These are phyloP conservation scores for Eurotiales sp. DNA, from an alignment of 2,329 filamentous ascomycete genomes.

Conservation along the genomic window DNA sequence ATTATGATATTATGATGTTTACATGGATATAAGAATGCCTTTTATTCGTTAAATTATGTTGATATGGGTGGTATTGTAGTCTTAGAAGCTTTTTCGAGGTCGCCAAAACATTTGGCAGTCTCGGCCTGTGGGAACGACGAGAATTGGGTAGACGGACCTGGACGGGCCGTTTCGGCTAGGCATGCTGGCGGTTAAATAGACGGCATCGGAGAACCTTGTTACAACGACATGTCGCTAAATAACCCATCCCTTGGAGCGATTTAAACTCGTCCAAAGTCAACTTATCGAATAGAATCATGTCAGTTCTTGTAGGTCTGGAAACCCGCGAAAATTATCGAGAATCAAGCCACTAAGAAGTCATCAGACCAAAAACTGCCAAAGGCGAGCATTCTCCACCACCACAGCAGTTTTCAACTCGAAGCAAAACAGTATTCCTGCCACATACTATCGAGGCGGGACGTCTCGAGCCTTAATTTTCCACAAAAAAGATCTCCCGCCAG, in stretches of 20 bases:
- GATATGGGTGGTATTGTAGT: too few relatives aligned
- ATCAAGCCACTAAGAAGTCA: background rate
- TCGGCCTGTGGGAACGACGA: too few relatives aligned
- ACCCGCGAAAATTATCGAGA: background rate
- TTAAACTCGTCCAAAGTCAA: too few relatives aligned
- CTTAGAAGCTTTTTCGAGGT: too few relatives aligned
- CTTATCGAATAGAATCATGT: too few relatives aligned
- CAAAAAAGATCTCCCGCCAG: constrained; percentile 48
- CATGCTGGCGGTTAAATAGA: background rate
- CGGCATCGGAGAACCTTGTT: background rate
- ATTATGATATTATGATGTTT: too few relatives aligned
- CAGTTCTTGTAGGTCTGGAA: background rate
- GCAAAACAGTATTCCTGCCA: constrained; percentile 44
- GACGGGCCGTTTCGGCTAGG: background rate
- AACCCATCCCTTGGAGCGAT: too few relatives aligned
- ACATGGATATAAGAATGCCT: too few relatives aligned
- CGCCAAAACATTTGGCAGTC: too few relatives aligned
- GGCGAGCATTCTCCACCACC: background rate
- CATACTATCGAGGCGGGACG: constrained; percentile 67
- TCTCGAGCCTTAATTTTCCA: constrained; percentile 63
- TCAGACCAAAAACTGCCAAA: background rate
- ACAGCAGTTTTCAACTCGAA: background rate
- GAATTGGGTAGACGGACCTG: too few relatives aligned
- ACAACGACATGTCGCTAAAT: background rate
- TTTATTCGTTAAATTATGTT: too few relatives aligned